Conservation (phyloP, 768 basidiomycete genomes). For the Lentinus brumalis region DNA sequence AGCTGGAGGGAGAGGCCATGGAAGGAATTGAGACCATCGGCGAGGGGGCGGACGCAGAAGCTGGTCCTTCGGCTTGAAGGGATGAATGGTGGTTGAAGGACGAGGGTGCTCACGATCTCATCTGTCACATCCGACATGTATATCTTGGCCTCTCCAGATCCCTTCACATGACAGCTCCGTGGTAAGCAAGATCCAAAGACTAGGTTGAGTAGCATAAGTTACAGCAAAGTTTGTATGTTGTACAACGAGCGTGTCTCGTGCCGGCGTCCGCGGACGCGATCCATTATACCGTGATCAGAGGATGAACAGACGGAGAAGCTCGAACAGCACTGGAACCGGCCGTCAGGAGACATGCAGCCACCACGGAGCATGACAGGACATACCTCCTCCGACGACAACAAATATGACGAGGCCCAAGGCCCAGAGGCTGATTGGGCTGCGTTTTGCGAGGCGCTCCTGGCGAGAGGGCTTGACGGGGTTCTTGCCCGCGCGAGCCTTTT, state of each 20-base stretch:
- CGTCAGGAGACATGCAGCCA: not conserved
- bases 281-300: conserved; percentile 40
- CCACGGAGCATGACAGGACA: conserved; percentile 26
- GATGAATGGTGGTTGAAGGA: not conserved
- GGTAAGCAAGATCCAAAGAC: not conserved
- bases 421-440: conserved; percentile 75
- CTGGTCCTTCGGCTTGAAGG: conserved; percentile 3
- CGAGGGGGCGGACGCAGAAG: conserved; percentile 20
- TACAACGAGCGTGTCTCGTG: conserved; percentile 19
- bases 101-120: not conserved
- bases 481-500: conserved; percentile 72
- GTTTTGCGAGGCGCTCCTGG: conserved; percentile 69
- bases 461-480: conserved; percentile 72
- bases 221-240: conserved; percentile 9
- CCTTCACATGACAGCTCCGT: not conserved
- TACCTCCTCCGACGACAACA: conserved; percentile 80
- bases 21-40: conserved; percentile 61
- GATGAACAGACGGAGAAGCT: conserved; percentile 67
- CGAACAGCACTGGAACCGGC: conserved; percentile 65
- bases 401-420: conserved; percentile 75
- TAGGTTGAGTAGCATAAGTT: conserved; percentile 21
- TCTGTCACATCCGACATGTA: not conserved
- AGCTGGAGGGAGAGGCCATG: conserved; percentile 82
- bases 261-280: not conserved
- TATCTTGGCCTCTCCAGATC: conserved; percentile 3